Conservation (phyloP, 2,329 filamentous ascomycete genomes). For the Neofusicoccum ribis region DNA sequence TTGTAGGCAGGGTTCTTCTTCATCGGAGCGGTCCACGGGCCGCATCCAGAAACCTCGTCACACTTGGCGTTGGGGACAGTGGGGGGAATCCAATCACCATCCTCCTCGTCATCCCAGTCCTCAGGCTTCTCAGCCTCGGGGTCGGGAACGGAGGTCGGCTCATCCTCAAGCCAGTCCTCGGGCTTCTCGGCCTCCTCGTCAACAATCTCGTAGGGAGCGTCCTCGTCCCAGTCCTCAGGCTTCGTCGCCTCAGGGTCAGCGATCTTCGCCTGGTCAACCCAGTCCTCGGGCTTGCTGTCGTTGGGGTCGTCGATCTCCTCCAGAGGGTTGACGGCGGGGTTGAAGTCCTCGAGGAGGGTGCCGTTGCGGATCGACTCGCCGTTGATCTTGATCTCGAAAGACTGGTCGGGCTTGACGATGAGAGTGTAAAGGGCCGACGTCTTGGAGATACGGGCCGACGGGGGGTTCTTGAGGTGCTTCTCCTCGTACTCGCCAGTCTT, state of each 20-base stretch:
- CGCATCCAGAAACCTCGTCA: slow-evolving; percentile 87
- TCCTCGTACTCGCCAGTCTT: slow-evolving; percentile 99
- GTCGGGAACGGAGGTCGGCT: slow-evolving; percentile 80
- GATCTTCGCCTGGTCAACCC: slow-evolving; percentile 93
- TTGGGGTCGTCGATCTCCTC: slow-evolving; percentile 94
- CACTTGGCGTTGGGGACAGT: slow-evolving; percentile 96
- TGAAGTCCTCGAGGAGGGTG: slow-evolving; percentile 90
- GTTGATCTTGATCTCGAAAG: slow-evolving; percentile 88
- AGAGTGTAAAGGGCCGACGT: slow-evolving; percentile 93
- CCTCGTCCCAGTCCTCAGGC: slow-evolving; percentile 99
- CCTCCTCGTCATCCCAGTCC: slow-evolving; percentile 99
- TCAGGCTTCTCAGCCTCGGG: slow-evolving; percentile 96
- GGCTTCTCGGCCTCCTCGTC: slow-evolving; percentile 90
- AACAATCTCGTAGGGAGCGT: slow-evolving; percentile 92
- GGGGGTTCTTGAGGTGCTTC: slow-evolving; percentile 90
- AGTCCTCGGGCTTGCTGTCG: slow-evolving; percentile 91
- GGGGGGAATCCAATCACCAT: slow-evolving; percentile 93
- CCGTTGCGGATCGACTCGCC: slow-evolving; percentile 85
- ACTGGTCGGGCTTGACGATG: slow-evolving; percentile 95
- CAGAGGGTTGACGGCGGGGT: slow-evolving; percentile 86
- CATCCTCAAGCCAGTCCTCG: slow-evolving; percentile 93
- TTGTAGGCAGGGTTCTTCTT: slow-evolving; percentile 97
- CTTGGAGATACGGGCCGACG: slow-evolving; percentile 86
- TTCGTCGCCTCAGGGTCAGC: slow-evolving; percentile 90
- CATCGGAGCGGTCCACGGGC: slow-evolving; percentile 86